Base-by-base conservation (phyloP, 1,284 basidiomycete species). In the Kwoniella shivajii region DNA sequence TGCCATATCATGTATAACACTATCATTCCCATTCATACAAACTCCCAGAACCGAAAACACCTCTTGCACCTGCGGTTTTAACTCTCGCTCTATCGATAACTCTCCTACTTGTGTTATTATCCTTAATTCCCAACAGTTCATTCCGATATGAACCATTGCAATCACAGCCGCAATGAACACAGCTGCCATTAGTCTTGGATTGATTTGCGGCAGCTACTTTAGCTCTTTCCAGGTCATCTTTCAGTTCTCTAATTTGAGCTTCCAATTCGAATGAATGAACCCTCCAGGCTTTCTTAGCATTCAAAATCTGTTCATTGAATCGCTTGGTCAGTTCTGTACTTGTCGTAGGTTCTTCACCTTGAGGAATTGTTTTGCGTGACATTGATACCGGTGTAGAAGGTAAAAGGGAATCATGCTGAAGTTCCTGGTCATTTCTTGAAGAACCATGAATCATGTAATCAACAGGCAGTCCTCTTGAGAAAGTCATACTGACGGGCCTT, bases 221-320 rank as follows among this genome's bases (percentile, higher is more conserved):
- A 43, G 86, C 73, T 36, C 81, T 82, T 34, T 85, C 84, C 29
- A 89, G 72, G 71, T 89, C 85, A 20, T 82, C 79, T 66, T 85
- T 85, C 57, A 90, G 78, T 69, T 87, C 86, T 43, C 83, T 81
- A 47, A 90, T 82, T 69, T 88, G 86, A 16, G 84, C 83, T 71
- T 88, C 88, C 51, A 90, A 78, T 67, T 88, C 88, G 84, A 82
- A 86, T 46, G 88, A 81, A 63, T 88, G 86, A 46, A 81, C 81
- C 66, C 87, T 85, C 85, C 85, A 88, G 24, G 81, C 82, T 59
- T 82, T 82, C 56, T 55, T 37, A n/a, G 61, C 37, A 54, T 54
- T 57, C 29, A 52, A n/a, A n/a, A 57, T 51, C 38, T 55, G 61
- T 41, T 54, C 46, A 26, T 39, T 50, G 27, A 53, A 41, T 30